phyloP scores from a whole-genome alignment of 192 early-diverging fungal species.

The Linnemannia zychae region DNA sequence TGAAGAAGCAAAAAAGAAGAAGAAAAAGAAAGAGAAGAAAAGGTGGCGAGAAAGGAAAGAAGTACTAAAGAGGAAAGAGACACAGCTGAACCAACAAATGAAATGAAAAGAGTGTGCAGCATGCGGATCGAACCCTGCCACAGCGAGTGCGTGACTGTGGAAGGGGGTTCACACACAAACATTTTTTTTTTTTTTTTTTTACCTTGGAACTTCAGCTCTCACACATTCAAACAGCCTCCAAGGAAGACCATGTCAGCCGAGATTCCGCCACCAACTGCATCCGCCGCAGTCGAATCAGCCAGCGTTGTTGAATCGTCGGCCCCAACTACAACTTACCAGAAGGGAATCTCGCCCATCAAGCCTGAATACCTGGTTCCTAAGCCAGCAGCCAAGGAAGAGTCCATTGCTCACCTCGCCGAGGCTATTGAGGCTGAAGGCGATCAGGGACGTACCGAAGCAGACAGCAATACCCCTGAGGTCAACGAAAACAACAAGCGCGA shows the following conservation, averaged over 20 bases:
- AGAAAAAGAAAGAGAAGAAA: not conserved
- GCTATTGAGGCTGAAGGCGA: conserved; percentile 40
- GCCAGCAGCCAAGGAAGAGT: conserved; percentile 20
- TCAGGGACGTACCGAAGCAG: conserved; percentile 27
- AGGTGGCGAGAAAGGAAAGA: not conserved
- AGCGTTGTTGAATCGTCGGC: conserved; percentile 1
- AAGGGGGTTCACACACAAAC: not conserved
- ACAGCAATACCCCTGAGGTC: not conserved
- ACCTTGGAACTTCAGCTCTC: not conserved
- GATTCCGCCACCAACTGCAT: conserved; percentile 3
- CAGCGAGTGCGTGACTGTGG: not conserved
- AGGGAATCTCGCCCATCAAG: conserved; percentile 46
- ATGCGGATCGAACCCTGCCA: not conserved
- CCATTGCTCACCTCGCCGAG: conserved; percentile 36
- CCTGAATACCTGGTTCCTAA: conserved; percentile 29
- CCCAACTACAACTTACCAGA: conserved; percentile 7
- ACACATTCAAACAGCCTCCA: not conserved
- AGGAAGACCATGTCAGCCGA: not conserved
- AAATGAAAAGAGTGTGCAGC: not conserved
- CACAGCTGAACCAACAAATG: not conserved
- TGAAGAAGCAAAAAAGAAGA: not conserved
- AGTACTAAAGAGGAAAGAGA: not conserved
- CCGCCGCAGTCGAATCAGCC: not conserved
- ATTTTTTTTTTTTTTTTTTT: not conserved
- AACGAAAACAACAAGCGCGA: conserved; percentile 51